Base-by-base conservation (phyloP, 768 basidiomycete genomes). In the Naematelia aurantialba region DNA sequence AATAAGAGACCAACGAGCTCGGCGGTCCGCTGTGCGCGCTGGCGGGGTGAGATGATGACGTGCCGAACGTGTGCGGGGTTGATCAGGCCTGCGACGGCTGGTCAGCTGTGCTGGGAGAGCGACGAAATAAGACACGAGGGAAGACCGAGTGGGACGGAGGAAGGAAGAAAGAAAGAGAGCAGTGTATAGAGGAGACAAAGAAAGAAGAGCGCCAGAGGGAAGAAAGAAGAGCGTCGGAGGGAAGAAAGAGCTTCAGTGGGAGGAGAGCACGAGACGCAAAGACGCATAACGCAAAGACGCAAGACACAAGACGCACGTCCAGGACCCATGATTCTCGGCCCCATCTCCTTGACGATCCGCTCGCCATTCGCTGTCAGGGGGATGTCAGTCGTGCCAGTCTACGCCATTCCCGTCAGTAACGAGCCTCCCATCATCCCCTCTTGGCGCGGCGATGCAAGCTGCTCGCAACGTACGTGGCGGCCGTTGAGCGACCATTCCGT, bases 401-500 rank as follows among this genome's bases (percentile, higher is more conserved):
- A 51, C 3, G 27, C 8, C 11, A 24, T 26, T 29, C 52, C 52
- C 13, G 47, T 49, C 12, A 11, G 12, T 12, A 12, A 11, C 47
- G 12, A 12, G 13, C 47, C 22, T 24, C 22, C 27, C 31, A 39
- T 30, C 21, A 24, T 49, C 53, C 44, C 13, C 13, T 49, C 22
- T 49, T 49, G 26, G 49, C 46, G 39, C 25, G 52, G 22, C 26
- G 5, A 25, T 45, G 3, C 45, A 55, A 12, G n/a, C 19, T 5
- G 21, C 22, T 49, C 47, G 22, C 12, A 24, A 47, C 59, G 55
- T 29, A 70, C 69, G 57, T 72, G 70, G 47, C 70, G 56, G 65
- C 91, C 91, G 67, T 88, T 91, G 45, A 87, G 69, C 17, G 89
- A 89, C 91, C 92, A 97, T 75, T 93, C 92, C 1, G 93, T 97